These are phyloP conservation scores for Vitis rotundifolia DNA, from an alignment of 164 flowering plant genomes.

Conservation along the genomic window DNA sequence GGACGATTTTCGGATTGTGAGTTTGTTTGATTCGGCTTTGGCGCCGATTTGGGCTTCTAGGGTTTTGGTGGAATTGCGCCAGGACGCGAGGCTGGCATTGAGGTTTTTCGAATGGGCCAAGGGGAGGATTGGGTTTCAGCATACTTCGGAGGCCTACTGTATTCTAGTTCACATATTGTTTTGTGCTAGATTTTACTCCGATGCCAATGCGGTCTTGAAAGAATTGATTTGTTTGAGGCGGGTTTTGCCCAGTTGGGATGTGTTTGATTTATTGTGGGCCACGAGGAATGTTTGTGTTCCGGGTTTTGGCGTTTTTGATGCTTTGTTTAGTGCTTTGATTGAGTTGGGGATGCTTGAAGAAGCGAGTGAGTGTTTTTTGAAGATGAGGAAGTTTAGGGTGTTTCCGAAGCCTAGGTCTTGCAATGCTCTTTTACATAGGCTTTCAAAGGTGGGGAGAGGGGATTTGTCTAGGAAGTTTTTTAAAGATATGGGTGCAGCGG, in stretches of 20 bases:
- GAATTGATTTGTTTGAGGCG: conserved; percentile 32
- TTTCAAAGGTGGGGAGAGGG: conserved; percentile 47
- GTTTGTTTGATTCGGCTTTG: conserved; percentile 45
- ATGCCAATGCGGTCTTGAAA: conserved; percentile 46
- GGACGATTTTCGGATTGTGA: conserved; percentile 45
- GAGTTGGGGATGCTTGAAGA: conserved; percentile 70
- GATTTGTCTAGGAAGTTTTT: conserved; percentile 53
- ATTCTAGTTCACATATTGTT: conserved; percentile 68
- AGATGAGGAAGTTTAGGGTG: conserved; percentile 56
- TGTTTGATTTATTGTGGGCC: conserved; percentile 63
- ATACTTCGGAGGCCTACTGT: conserved; percentile 57
- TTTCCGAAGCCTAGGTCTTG: conserved; percentile 72
- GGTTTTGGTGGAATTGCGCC: conserved; percentile 47
- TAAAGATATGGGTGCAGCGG: conserved; percentile 55
- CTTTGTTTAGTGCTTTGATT: conserved; percentile 61
- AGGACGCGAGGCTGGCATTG: conserved; percentile 50
- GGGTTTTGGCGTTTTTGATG: conserved; percentile 77
- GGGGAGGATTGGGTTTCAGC: conserved; percentile 41
- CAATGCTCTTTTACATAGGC: conserved; percentile 57
- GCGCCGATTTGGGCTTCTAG: conserved; percentile 54
- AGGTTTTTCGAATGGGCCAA: conserved; percentile 65
- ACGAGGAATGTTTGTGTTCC: conserved; percentile 50
- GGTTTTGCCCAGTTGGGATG: conserved; percentile 32
- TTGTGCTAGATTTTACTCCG: conserved; percentile 55
- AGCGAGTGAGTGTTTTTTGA: conserved; percentile 63